A percentile compares a stretch with the other conserved stretches of the same genome.
Conservation (phyloP, 176 grass and related monocot species). For the Hordeum marinum region DNA sequence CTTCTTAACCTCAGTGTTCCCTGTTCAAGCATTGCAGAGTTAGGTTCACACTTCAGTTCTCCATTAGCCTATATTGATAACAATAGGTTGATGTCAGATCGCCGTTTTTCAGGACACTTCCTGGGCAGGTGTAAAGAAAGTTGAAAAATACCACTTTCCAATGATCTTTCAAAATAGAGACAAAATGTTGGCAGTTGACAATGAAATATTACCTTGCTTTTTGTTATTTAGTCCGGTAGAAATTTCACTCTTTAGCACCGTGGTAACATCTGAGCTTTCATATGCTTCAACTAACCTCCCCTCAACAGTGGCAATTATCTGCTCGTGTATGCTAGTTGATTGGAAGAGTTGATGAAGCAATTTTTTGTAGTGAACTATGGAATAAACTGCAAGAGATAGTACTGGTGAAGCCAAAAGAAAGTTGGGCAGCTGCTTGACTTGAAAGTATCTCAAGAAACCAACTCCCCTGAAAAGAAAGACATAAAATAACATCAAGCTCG, state of each 20-base stretch:
- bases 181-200: neutral
- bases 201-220: conserved; percentile 36
- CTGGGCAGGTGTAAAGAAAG: neutral
- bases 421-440: conserved; percentile 96
- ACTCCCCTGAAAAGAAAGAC: conserved; percentile 54
- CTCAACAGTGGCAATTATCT: conserved; percentile 28
- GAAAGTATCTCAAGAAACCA: conserved; percentile 96
- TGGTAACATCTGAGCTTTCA: conserved; percentile 38
- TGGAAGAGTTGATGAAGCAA: conserved; percentile 39
- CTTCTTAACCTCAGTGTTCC: conserved; percentile 33
- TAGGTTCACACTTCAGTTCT: neutral
- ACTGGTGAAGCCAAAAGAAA: conserved; percentile 90
- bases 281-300: conserved; percentile 25
- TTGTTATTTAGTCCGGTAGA: conserved; percentile 15
- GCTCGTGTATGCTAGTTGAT: conserved; percentile 38
- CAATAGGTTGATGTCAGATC: neutral
- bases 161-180: neutral
- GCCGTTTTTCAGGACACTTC: neutral
- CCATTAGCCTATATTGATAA: neutral
- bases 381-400: conserved; percentile 69
- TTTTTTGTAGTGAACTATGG: conserved; percentile 68
- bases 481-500: conserved; percentile 5
- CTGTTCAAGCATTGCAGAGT: conserved; percentile 39
- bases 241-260: conserved; percentile 9
- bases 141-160: neutral